A percentile compares a stretch with the other conserved stretches of the same genome.
phyloP scores from a whole-genome alignment of 2,329 filamentous ascomycete species.

The Parascedosporium putredinis region DNA sequence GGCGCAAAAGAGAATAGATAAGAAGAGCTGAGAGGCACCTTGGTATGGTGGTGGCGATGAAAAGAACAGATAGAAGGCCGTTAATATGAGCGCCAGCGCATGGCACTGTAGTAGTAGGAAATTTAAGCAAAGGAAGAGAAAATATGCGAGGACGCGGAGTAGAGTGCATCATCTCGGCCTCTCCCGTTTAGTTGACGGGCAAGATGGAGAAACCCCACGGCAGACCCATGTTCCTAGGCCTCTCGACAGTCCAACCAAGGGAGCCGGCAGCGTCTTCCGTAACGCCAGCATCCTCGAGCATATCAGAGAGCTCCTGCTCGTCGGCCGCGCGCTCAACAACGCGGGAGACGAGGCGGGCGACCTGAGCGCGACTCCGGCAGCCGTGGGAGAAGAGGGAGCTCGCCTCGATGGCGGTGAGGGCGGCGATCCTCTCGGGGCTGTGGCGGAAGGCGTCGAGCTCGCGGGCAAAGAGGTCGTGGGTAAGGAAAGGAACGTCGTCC shows the following conservation, averaged over 20 bases:
- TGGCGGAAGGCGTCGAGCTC: conserved; percentile 21
- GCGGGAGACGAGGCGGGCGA: conserved; percentile 21
- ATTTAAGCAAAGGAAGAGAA: background rate
- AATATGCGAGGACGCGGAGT: background rate
- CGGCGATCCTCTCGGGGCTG: conserved; percentile 18
- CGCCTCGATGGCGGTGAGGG: conserved; percentile 20
- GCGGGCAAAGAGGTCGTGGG: conserved; percentile 14
- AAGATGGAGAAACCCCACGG: conserved; percentile 28
- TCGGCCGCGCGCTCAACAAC: conserved; percentile 16
- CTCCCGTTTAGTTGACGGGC: conserved; percentile 21
- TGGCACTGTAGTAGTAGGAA: background rate
- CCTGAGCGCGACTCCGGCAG: conserved; percentile 22
- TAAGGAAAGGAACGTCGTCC: conserved; percentile 12
- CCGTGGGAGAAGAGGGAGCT: conserved; percentile 20
- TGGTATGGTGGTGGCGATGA: too few relatives aligned
- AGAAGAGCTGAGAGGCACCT: too few relatives aligned
- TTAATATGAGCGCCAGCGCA: too few relatives aligned
- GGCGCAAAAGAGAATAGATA: too few relatives aligned
- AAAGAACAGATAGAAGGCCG: too few relatives aligned
- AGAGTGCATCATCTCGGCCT: background rate
- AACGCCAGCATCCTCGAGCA: conserved; percentile 10
- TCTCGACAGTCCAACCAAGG: conserved; percentile 2
- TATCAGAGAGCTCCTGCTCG: conserved; percentile 9
- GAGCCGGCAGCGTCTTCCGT: background rate
- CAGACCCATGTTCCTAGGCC: conserved; percentile 24